Conservation (phyloP, 768 basidiomycete genomes). For the Tylopilus vinaceipallidus region DNA sequence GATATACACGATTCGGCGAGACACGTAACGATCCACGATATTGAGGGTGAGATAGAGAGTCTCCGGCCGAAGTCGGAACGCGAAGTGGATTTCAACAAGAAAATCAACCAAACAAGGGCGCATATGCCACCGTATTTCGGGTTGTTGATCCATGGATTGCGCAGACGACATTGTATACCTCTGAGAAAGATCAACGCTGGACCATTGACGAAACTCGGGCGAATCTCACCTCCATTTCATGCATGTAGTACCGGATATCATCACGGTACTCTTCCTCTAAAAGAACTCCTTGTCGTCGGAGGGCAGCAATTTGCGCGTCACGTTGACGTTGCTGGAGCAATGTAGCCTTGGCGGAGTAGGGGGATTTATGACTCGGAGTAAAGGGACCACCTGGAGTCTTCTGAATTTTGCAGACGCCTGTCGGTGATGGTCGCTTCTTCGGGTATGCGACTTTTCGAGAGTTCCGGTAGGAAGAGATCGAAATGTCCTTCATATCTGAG, state of each 20-base stretch:
- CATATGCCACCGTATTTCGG: constrained; percentile 99
- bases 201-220: neutral
- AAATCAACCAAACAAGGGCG: constrained; percentile 98
- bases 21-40: constrained; percentile 98
- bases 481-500: constrained; percentile 76
- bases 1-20: constrained; percentile 96
- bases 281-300: constrained; percentile 70
- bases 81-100: constrained; percentile 97
- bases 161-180: constrained; percentile 86
- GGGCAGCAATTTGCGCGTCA: constrained; percentile 63
- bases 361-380: constrained; percentile 55
- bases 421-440: constrained; percentile 82
- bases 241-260: constrained; percentile 93
- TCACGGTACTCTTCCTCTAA: constrained; percentile 95
- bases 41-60: constrained; percentile 98
- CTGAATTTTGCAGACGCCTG: constrained; percentile 70
- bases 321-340: constrained; percentile 65
- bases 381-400: constrained; percentile 50
- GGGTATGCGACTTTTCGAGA: constrained; percentile 70
- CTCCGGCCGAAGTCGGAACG: constrained; percentile 96
- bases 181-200: constrained; percentile 39
- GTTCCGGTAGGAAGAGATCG: constrained; percentile 54
- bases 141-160: constrained; percentile 98
- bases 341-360: constrained; percentile 62
- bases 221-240: constrained; percentile 91